Conservation (phyloP, 306 rosid species). For the Lathyrus tuberosus region DNA sequence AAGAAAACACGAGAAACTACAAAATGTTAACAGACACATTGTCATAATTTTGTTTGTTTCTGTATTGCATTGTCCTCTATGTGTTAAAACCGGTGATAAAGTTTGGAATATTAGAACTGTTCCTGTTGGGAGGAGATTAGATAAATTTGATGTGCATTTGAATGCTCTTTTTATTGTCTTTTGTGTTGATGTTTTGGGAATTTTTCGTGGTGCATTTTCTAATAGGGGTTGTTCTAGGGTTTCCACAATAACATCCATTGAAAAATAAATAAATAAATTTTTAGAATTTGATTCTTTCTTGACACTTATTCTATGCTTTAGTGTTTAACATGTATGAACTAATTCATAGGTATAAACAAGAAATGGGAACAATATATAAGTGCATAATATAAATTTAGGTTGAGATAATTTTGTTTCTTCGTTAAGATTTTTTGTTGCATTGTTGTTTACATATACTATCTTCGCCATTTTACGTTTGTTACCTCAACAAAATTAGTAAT, state of each 20-base stretch:
- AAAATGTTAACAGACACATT: conserved; percentile 47
- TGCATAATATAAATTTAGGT: neutral
- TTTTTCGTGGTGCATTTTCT: conserved; percentile 40
- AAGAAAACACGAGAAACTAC: conserved; percentile 61
- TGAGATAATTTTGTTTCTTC: conserved; percentile 18
- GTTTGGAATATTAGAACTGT: conserved; percentile 66
- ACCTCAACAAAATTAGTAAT: neutral
- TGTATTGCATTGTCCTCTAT: conserved; percentile 62
- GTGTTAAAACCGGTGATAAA: conserved; percentile 62
- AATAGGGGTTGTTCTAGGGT: conserved; percentile 44
- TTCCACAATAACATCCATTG: conserved; percentile 37
- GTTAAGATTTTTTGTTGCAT: neutral
- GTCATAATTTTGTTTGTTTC: conserved; percentile 47
- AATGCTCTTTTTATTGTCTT: conserved; percentile 66
- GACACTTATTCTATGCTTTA: neutral
- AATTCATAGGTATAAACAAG: neutral
- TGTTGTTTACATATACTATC: conserved; percentile 11
- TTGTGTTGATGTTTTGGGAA: conserved; percentile 56
- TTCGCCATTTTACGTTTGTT: conserved; percentile 14
- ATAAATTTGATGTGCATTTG: conserved; percentile 67
- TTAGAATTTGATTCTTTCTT: conserved; percentile 8
- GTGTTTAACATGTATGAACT: neutral
- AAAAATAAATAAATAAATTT: neutral
- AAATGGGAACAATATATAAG: neutral
- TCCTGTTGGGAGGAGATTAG: conserved; percentile 82